A percentile compares a stretch with the other conserved stretches of the same genome.
Conservation (phyloP, 2,329 filamentous ascomycete species). For the Beauveria medogensis region DNA sequence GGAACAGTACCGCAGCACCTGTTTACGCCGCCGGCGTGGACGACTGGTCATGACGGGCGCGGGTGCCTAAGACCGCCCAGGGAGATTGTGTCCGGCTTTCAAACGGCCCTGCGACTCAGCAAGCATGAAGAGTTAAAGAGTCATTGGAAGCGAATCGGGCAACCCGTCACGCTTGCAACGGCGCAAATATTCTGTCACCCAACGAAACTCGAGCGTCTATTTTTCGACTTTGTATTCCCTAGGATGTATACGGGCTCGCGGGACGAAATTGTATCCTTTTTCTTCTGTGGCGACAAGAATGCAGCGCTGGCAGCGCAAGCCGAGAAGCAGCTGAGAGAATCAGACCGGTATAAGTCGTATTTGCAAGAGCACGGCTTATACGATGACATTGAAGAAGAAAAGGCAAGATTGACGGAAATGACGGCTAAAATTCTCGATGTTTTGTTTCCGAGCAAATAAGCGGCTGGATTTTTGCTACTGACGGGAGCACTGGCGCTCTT, state of each 20-base stretch:
- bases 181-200: not conserved
- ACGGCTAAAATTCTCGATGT: too few relatives aligned
- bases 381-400: not conserved
- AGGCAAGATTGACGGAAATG: not conserved
- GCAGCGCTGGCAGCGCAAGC: not conserved
- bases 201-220: not conserved
- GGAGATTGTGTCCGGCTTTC: not conserved
- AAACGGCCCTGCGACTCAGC: not conserved
- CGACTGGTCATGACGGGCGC: constrained; percentile 10
- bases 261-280: not conserved
- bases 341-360: not conserved
- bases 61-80: not conserved
- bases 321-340: not conserved
- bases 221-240: not conserved
- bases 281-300: not conserved
- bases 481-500: too few relatives aligned
- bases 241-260: not conserved
- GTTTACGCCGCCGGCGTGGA: constrained; percentile 15
- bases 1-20: constrained; percentile 13
- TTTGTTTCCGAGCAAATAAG: not conserved
- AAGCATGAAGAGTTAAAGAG: not conserved
- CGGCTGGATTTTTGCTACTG: too few relatives aligned
- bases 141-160: not conserved
- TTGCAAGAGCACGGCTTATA: not conserved
- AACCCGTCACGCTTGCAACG: not conserved